Conservation (phyloP, 768 basidiomycete species). For the Tylopilus subfusipes region DNA sequence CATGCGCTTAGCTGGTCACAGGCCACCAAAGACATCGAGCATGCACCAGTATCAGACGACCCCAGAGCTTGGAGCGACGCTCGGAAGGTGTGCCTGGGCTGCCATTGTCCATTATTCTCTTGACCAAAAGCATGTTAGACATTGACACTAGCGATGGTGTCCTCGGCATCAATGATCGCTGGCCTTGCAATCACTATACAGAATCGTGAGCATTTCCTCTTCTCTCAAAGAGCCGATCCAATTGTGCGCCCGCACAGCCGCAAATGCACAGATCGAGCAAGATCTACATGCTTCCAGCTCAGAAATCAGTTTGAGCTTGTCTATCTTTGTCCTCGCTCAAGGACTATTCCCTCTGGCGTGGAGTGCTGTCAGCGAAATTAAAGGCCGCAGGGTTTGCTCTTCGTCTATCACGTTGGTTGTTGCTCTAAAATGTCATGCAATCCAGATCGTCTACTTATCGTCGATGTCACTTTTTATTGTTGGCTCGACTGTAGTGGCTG, state of each 20-base stretch:
- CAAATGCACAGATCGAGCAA: slow-evolving; percentile 59
- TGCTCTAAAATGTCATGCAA: neutral
- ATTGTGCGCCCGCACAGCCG: slow-evolving; percentile 41
- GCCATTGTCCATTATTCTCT: too few relatives aligned
- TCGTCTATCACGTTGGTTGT: neutral
- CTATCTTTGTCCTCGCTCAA: slow-evolving; percentile 68
- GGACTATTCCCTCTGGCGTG: slow-evolving; percentile 66
- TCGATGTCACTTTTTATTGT: slow-evolving; percentile 52
- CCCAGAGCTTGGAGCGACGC: slow-evolving; percentile 55
- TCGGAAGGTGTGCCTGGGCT: slow-evolving; percentile 44
- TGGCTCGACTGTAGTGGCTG: slow-evolving; percentile 57
- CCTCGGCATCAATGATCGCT: slow-evolving; percentile 28
- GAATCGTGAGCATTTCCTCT: slow-evolving; percentile 22
- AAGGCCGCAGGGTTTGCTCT: slow-evolving; percentile 59
- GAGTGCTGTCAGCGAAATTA: slow-evolving; percentile 71
- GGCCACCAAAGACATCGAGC: slow-evolving; percentile 32
- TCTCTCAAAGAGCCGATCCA: neutral
- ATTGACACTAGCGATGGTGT: slow-evolving; percentile 24
- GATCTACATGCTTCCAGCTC: slow-evolving; percentile 58
- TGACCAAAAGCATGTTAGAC: slow-evolving; percentile 14
- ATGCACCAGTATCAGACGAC: slow-evolving; percentile 49
- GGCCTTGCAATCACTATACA: slow-evolving; percentile 25
- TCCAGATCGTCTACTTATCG: slow-evolving; percentile 52
- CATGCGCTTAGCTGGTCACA: neutral
- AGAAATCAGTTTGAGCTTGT: slow-evolving; percentile 65